Evolutionary conservation across 2,329 filamentous ascomycete species (phyloP), one percentile per base, ranked within the genome.

Genomic region (Claviceps monticola): DNA sequence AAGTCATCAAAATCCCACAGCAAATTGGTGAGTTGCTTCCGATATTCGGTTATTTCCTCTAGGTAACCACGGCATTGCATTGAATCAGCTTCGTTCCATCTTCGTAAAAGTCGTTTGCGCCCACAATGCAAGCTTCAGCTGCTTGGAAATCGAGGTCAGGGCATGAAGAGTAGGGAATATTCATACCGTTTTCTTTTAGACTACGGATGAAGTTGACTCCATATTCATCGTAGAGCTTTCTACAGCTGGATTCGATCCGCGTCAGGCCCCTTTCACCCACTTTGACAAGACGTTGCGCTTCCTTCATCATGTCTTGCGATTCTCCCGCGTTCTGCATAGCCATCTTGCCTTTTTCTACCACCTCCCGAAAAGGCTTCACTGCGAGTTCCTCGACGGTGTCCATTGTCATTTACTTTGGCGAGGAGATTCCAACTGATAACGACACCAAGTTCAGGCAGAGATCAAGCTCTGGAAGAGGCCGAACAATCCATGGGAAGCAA

Each of bases 1-100:
- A 68, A 78, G 50, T 80, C 76, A 51, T 80, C 77, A 56, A 80
- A 79, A 49, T 75, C 76, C 70, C 75, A 80, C 6, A 79, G 62
- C 23, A 78, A 58, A 46, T 74, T 70, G 53, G 69, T 73, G 42
- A 80, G 64, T 51, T 73, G 67, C 17, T 67, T 65, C 46, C 75
- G 68, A 53, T 70, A 72, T 45, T 68, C 62, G 50, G 73, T 70
- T 50, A 80, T 75, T 37, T 73, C 73, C 51, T 74, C 76, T 78
- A 37, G 9, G 16, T 2, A 47, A 4, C 29, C 29, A 37, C 29
- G 11, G 13, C n/a, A 37, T 16, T 13, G 29, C 29, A 8, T 21
- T 37, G 17, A 17, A 37, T 47, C 21, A 47, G 45, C 4, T 29
- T 46, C 19, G 0, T 17, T 34, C 13, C 13, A 17, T 46, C 3